Percentiles rank a stretch among this genome's conserved stretches.
Evolutionary conservation across 2,329 filamentous ascomycete species (phyloP).

Genomic region (Cladosporium sp.): DNA sequence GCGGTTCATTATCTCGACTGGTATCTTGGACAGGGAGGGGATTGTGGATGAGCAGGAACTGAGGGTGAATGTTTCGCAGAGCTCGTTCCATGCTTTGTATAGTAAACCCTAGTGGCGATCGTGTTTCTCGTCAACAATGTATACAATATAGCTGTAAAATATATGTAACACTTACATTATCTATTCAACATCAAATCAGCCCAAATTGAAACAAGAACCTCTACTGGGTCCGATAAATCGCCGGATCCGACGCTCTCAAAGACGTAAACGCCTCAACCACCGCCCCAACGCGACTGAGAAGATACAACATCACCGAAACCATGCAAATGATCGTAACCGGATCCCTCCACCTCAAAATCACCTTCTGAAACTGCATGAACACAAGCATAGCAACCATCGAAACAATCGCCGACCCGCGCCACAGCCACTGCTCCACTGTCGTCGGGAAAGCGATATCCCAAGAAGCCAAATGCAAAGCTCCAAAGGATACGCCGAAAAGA

Average conservation of each 20-base stretch:
- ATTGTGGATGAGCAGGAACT: constrained; percentile 13
- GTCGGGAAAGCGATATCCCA: constrained; percentile 32
- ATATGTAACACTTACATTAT: background rate
- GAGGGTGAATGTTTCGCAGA: background rate
- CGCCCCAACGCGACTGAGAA: constrained; percentile 4
- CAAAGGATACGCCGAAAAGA: constrained; percentile 24
- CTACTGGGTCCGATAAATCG: background rate
- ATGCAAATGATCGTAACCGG: constrained; percentile 1
- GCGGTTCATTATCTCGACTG: constrained; percentile 22
- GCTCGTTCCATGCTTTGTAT: constrained; percentile 6
- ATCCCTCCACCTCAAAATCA: constrained; percentile 8
- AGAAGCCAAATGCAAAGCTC: constrained; percentile 30
- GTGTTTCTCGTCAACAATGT: background rate
- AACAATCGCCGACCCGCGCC: constrained; percentile 26
- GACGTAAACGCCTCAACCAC: constrained; percentile 1
- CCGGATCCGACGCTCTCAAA: constrained; percentile 4
- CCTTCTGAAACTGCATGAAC: constrained; percentile 7
- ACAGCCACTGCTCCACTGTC: constrained; percentile 27
- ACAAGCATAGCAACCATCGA: constrained; percentile 27
- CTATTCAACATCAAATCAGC: no score
- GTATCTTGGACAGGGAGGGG: constrained; percentile 19
- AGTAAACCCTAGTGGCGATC: background rate
- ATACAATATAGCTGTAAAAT: background rate
- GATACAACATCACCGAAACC: background rate
- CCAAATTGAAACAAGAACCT: no score